These are phyloP conservation scores for Ophiosphaerella korrae DNA, from an alignment of 2,329 filamentous ascomycete species.

Conservation along the genomic window DNA sequence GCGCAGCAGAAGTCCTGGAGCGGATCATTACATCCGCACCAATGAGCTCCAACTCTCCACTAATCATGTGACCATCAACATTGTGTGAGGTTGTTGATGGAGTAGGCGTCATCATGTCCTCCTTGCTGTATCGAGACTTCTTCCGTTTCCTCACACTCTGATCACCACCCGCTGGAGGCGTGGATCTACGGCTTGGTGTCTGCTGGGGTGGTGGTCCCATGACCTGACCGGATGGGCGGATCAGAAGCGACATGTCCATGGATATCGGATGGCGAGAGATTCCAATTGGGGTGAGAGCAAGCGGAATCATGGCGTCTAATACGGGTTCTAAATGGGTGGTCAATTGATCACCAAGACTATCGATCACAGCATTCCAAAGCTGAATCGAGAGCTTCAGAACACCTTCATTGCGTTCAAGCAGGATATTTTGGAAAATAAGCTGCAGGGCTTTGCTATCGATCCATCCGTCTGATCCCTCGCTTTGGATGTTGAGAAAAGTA, in stretches of 20 bases:
- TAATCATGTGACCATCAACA: conserved; percentile 97
- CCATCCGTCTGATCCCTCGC: conserved; percentile 82
- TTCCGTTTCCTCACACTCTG: conserved; percentile 77
- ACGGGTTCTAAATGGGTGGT: conserved; percentile 75
- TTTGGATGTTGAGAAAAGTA: conserved; percentile 88
- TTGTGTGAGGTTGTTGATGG: conserved; percentile 74
- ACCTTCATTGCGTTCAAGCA: conserved; percentile 87
- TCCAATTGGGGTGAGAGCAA: conserved; percentile 89
- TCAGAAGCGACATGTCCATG: conserved; percentile 87
- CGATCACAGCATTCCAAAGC: conserved; percentile 81
- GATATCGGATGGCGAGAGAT: conserved; percentile 88
- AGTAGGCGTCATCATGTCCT: conserved; percentile 57
- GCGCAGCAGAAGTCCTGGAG: conserved; percentile 84
- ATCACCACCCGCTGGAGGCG: conserved; percentile 44
- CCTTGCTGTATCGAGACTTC: conserved; percentile 78
- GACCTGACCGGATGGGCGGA: conserved; percentile 87
- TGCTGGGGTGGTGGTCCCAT: conserved; percentile 62
- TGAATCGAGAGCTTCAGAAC: conserved; percentile 84
- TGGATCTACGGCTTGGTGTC: conserved; percentile 34
- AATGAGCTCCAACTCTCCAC: conserved; percentile 93
- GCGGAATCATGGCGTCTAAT: conserved; percentile 78
- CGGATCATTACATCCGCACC: conserved; percentile 86
- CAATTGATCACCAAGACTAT: conserved; percentile 69
- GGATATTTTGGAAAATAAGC: conserved; percentile 90
- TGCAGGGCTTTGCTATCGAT: conserved; percentile 87